A percentile compares a stretch with the other conserved stretches of the same genome.
These are phyloP conservation scores for Lactarius psammicola DNA, from an alignment of 768 basidiomycete genomes.

Conservation along the genomic window DNA sequence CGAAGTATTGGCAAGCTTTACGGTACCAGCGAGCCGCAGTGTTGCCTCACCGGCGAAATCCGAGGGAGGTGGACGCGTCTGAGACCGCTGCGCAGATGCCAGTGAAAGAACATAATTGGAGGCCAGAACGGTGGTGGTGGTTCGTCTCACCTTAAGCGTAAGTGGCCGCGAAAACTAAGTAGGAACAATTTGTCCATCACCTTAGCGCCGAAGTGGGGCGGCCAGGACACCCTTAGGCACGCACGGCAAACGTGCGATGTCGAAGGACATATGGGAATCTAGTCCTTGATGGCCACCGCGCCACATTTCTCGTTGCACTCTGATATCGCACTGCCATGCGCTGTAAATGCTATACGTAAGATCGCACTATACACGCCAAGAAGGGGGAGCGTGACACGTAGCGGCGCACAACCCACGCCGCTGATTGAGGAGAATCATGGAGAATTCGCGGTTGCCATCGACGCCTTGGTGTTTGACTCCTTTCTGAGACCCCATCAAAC, in stretches of 20 bases:
- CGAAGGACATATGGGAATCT: constrained; percentile 2
- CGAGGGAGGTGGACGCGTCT: neutral
- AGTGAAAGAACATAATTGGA: neutral
- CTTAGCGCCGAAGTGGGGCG: neutral
- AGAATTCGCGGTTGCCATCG: neutral
- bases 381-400: constrained; percentile 1
- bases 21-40: neutral
- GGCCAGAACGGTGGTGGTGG: no score
- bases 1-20: neutral
- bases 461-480: neutral
- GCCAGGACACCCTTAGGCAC: neutral
- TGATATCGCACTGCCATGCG: neutral
- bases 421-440: neutral
- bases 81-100: neutral
- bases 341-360: constrained; percentile 3
- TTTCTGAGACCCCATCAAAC: neutral
- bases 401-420: neutral
- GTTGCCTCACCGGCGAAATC: neutral
- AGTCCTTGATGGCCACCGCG: neutral
- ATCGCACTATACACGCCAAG: neutral
- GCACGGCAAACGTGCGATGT: constrained; percentile 10
- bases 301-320: neutral
- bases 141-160: neutral
- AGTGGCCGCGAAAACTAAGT: neutral
- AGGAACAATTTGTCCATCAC: neutral